Conservation (phyloP, 164 flowering plant species). For the Magnolia officinalis region DNA sequence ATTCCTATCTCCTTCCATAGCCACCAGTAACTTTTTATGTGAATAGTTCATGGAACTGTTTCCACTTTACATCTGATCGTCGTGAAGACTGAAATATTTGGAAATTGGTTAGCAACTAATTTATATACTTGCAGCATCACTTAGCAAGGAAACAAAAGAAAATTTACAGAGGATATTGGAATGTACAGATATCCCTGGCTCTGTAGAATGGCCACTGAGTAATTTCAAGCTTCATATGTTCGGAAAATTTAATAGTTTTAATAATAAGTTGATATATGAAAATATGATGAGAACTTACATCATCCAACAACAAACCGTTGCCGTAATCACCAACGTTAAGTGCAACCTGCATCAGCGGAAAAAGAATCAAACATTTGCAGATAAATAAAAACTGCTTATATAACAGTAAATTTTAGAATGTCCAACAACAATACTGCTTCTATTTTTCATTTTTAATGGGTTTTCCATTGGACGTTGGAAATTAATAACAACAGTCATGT, state of each 20-base stretch:
- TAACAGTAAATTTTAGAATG: not conserved
- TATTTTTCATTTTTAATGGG: not conserved
- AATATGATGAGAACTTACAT: slow-evolving; percentile 50
- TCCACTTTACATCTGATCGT: no score
- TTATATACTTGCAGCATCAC: not conserved
- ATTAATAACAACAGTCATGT: no score
- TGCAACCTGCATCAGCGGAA: slow-evolving; percentile 53
- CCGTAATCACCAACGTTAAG: slow-evolving; percentile 72
- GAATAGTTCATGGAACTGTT: no score
- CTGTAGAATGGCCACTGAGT: not conserved
- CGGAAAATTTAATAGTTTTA: not conserved
- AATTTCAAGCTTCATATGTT: not conserved
- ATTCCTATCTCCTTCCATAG: no score
- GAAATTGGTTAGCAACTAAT: no score
- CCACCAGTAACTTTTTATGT: no score
- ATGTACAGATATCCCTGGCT: no score
- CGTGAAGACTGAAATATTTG: no score
- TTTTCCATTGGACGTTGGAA: not conserved
- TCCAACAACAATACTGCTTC: not conserved
- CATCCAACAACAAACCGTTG: slow-evolving; percentile 90
- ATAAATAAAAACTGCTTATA: not conserved
- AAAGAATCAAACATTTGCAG: not conserved
- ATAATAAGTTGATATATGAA: not conserved
- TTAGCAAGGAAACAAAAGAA: not conserved
- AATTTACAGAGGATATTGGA: no score